phyloP scores from a whole-genome alignment of 2,329 filamentous ascomycete species.

The Aspergillus ruber region DNA sequence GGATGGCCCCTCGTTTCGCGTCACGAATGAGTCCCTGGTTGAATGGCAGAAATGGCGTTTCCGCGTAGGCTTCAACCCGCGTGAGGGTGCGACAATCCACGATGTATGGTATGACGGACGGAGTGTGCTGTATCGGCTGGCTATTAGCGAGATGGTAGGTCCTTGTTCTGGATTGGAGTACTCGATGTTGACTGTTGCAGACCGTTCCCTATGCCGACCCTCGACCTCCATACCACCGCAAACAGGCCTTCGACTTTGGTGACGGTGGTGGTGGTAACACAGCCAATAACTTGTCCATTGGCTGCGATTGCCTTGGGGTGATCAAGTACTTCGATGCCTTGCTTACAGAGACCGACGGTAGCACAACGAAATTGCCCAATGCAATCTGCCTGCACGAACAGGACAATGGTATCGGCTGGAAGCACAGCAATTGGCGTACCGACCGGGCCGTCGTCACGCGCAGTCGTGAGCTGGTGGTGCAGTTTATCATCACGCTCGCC shows the following conservation, averaged over 20 bases:
- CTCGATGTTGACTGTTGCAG: slow-evolving; percentile 7
- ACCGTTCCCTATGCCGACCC: slow-evolving; percentile 61
- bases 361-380: slow-evolving; percentile 52
- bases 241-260: slow-evolving; percentile 67
- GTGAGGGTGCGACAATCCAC: slow-evolving; percentile 65
- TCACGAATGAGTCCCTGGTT: slow-evolving; percentile 33
- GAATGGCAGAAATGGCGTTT: slow-evolving; percentile 65
- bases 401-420: slow-evolving; percentile 61
- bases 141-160: slow-evolving; percentile 60
- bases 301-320: slow-evolving; percentile 50
- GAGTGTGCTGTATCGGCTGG: slow-evolving; percentile 60
- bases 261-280: slow-evolving; percentile 61
- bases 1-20: slow-evolving; percentile 59
- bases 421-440: slow-evolving; percentile 63
- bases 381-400: slow-evolving; percentile 62
- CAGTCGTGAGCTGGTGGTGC: slow-evolving; percentile 56
- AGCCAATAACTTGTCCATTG: slow-evolving; percentile 58
- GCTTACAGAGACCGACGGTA: slow-evolving; percentile 49
- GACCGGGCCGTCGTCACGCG: slow-evolving; percentile 55
- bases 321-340: slow-evolving; percentile 61
- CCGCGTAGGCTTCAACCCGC: slow-evolving; percentile 50
- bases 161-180: background rate
- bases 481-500: slow-evolving; percentile 60
- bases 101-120: slow-evolving; percentile 62
- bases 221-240: slow-evolving; percentile 59